Evolutionary conservation across 306 rosid species (phyloP).

Genomic region (Quercus suber): DNA sequence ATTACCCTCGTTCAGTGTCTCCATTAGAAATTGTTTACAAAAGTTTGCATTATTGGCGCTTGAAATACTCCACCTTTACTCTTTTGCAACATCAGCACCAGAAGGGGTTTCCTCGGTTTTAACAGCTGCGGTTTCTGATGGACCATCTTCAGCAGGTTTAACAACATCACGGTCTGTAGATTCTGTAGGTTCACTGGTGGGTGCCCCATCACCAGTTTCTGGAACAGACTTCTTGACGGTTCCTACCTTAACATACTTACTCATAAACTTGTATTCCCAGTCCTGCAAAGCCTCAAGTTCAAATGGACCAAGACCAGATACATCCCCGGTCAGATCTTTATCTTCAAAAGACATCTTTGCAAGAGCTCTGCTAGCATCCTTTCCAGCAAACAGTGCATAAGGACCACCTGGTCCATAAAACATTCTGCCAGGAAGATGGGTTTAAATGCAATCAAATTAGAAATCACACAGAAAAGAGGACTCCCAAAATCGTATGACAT

Average conservation of each 20-base stretch:
- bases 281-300: constrained; percentile 86
- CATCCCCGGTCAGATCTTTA: constrained; percentile 80
- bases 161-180: constrained; percentile 28
- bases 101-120: constrained; percentile 49
- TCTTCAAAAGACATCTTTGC: constrained; percentile 99
- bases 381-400: constrained; percentile 92
- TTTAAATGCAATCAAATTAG: constrained; percentile 10
- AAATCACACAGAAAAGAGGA: not conserved
- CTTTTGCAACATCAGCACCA: constrained; percentile 36
- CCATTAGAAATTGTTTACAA: constrained; percentile 7
- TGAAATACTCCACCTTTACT: constrained; percentile 18
- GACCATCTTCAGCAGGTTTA: constrained; percentile 46
- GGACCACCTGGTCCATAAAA: constrained; percentile 99
- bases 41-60: not conserved
- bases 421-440: constrained; percentile 48
- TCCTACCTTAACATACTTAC: constrained; percentile 90
- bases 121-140: constrained; percentile 46
- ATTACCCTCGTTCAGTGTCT: constrained; percentile 12
- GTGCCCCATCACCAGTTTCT: constrained; percentile 46
- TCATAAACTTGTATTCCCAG: constrained; percentile 91
- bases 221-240: constrained; percentile 44
- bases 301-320: constrained; percentile 76
- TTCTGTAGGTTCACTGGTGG: constrained; percentile 44
- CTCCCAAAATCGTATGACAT: not conserved
- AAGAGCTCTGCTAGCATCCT: constrained; percentile 96